These are phyloP conservation scores for Craspedostauros australis DNA, from an alignment of 108 stramenopile species.

Conservation along the genomic window DNA sequence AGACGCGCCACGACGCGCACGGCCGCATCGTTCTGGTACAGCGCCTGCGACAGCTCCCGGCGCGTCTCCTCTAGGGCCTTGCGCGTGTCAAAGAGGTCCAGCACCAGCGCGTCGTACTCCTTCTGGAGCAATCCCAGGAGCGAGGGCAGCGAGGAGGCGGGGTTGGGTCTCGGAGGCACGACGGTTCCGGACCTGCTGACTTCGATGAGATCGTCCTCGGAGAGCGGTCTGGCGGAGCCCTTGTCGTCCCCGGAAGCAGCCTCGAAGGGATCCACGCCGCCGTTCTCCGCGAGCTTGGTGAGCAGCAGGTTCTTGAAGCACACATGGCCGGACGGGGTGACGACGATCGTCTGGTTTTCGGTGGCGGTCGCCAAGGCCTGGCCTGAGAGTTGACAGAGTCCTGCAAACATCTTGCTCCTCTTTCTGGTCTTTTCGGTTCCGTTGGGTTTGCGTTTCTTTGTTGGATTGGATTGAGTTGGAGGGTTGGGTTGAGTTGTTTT, in stretches of 20 bases:
- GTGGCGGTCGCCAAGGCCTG: conserved; percentile 29
- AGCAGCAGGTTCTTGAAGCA: conserved; percentile 60
- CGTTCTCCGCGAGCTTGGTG: conserved; percentile 68
- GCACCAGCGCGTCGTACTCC: conserved; percentile 85
- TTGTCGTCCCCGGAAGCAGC: background rate
- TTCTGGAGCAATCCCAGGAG: conserved; percentile 55
- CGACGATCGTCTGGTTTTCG: conserved; percentile 46
- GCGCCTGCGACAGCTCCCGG: conserved; percentile 74
- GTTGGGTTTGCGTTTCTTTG: too few relatives aligned
- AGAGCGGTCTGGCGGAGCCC: conserved; percentile 28
- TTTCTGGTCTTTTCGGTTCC: too few relatives aligned
- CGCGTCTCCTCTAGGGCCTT: conserved; percentile 83
- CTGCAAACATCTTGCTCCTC: too few relatives aligned
- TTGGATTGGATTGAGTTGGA: too few relatives aligned
- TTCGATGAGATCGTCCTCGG: conserved; percentile 48
- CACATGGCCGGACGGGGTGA: conserved; percentile 73
- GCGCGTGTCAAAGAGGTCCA: conserved; percentile 84
- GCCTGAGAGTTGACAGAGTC: conserved; percentile 74
- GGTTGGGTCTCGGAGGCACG: conserved; percentile 48
- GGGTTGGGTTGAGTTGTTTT: too few relatives aligned
- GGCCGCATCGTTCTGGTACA: conserved; percentile 97
- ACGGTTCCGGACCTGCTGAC: conserved; percentile 6
- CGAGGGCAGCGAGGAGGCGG: conserved; percentile 55
- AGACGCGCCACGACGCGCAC: conserved; percentile 91
- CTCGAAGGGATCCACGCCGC: conserved; percentile 74